These are phyloP conservation scores for Imleria badia DNA, from an alignment of 768 basidiomycete species.

Conservation along the genomic window DNA sequence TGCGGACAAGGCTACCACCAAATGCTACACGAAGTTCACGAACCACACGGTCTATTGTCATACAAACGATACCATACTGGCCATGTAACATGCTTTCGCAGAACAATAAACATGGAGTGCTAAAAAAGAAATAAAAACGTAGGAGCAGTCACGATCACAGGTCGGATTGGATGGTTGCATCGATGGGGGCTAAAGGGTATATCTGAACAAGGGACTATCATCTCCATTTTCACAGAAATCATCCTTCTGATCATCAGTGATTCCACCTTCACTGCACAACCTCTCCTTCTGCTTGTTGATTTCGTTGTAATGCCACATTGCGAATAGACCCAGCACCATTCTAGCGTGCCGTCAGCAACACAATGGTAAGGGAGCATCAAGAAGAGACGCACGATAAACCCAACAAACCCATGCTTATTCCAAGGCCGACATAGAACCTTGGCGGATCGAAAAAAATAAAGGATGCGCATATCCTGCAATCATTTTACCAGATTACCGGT, in stretches of 20 bases:
- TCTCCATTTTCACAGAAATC: conserved; percentile 49
- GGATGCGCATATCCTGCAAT: conserved; percentile 38
- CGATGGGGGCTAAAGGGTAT: conserved; percentile 12
- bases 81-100: no score
- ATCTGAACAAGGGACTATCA: conserved; percentile 55
- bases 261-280: conserved; percentile 41
- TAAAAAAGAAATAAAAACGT: not conserved
- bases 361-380: conserved; percentile 9
- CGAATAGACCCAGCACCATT: conserved; percentile 35
- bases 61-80: no score
- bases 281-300: conserved; percentile 49
- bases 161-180: not conserved
- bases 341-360: conserved; percentile 34
- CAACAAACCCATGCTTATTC: conserved; percentile 28
- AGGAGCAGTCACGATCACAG: not conserved
- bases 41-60: no score
- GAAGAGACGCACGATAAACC: conserved; percentile 14
- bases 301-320: conserved; percentile 46
- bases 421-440: conserved; percentile 35
- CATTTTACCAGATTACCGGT: not conserved
- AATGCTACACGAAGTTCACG: no score
- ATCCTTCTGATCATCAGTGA: conserved; percentile 37
- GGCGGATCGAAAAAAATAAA: conserved; percentile 42
- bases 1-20: no score
- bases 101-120: no score